Percentiles rank a stretch among this genome's conserved stretches.
Evolutionary conservation across 2,329 filamentous ascomycete genomes (phyloP).

Genomic region (Nemania sp.): DNA sequence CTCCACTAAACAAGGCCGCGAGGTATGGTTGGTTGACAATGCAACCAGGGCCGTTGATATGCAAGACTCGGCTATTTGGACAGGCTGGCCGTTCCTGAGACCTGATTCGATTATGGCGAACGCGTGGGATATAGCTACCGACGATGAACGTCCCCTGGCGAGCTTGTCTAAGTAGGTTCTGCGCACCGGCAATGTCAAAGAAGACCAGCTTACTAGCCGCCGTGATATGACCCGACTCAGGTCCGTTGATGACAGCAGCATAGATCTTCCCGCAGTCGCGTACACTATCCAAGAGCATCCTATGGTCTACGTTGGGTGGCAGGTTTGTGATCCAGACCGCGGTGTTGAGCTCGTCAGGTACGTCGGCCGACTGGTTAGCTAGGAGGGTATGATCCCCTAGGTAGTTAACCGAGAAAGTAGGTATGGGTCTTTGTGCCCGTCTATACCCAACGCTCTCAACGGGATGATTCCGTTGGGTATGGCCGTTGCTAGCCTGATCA

Average conservation of each 20-base stretch:
- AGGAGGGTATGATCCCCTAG: slow-evolving; percentile 53
- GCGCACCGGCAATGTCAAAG: slow-evolving; percentile 61
- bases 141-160: slow-evolving; percentile 59
- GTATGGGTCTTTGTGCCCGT: background rate
- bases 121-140: slow-evolving; percentile 52
- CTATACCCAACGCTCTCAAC: background rate
- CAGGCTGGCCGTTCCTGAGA: slow-evolving; percentile 50
- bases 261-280: slow-evolving; percentile 63
- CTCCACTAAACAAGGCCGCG: slow-evolving; percentile 55
- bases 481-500: too few species aligned
- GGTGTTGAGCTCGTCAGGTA: slow-evolving; percentile 59
- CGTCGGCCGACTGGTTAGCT: slow-evolving; percentile 56
- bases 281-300: slow-evolving; percentile 59
- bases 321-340: slow-evolving; percentile 66
- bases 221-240: slow-evolving; percentile 49
- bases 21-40: slow-evolving; percentile 60
- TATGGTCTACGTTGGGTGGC: slow-evolving; percentile 57
- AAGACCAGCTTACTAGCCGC: slow-evolving; percentile 59
- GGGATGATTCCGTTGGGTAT: background rate
- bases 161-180: slow-evolving; percentile 60
- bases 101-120: slow-evolving; percentile 63
- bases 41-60: slow-evolving; percentile 59
- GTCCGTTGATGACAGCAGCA: slow-evolving; percentile 64
- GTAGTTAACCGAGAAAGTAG: slow-evolving; percentile 49
- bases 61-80: slow-evolving; percentile 60